A percentile compares a stretch with the other conserved stretches of the same genome.
Evolutionary conservation across 139 green algal species (phyloP).

Genomic region (Coelastrella sp.): DNA sequence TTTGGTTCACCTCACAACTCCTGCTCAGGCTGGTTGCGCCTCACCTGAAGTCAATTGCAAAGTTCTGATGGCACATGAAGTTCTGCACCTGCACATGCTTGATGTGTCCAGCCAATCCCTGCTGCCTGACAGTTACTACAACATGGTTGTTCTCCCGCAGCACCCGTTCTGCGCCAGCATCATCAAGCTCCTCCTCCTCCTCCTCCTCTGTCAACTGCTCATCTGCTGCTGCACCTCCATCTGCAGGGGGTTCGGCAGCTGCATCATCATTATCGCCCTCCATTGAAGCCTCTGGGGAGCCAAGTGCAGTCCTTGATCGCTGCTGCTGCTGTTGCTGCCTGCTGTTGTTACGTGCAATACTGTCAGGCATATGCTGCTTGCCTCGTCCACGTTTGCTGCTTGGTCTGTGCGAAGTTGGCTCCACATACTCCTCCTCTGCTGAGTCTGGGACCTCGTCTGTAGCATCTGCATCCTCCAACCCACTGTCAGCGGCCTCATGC

Average conservation of each 20-base stretch:
- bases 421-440: neutral
- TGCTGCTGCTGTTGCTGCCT: neutral
- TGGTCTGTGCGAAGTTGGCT: neutral
- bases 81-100: constrained; percentile 69
- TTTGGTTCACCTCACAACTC: neutral
- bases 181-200: neutral
- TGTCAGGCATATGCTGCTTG: neutral
- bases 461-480: neutral
- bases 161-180: neutral
- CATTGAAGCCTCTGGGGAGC: neutral
- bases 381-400: neutral
- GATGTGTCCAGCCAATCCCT: constrained; percentile 64
- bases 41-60: constrained; percentile 77
- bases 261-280: neutral
- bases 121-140: neutral
- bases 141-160: neutral
- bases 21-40: neutral
- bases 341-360: neutral
- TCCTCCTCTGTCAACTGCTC: neutral
- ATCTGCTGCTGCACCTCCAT: neutral
- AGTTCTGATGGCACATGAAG: constrained; percentile 87
- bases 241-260: neutral
- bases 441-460: neutral
- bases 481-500: neutral
- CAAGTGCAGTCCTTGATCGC: neutral